These are phyloP conservation scores for Oehlia diaphana DNA, from an alignment of 192 early-diverging fungal genomes.

Conservation along the genomic window DNA sequence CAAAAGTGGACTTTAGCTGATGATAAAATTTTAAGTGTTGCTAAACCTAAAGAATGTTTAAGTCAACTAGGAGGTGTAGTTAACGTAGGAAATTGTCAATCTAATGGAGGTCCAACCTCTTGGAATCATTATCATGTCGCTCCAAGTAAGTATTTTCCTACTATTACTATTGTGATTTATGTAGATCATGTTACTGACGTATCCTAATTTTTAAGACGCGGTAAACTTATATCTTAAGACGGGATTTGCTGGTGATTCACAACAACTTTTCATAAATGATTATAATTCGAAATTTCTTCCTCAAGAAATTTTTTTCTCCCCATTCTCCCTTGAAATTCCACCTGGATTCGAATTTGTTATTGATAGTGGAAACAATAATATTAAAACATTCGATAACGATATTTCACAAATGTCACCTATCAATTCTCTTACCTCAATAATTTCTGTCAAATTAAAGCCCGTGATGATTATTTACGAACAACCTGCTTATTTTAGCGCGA, in stretches of 20 bases:
- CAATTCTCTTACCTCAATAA: background rate
- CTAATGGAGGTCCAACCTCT: background rate
- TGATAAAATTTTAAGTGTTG: background rate
- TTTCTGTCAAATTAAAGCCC: conserved; percentile 15
- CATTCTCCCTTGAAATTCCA: conserved; percentile 29
- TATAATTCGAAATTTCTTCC: conserved; percentile 22
- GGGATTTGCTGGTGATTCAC: background rate
- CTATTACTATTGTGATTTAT: background rate
- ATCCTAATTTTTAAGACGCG: conserved; percentile 1
- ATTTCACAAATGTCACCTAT: conserved; percentile 10
- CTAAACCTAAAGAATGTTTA: conserved; percentile 2
- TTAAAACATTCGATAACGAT: background rate
- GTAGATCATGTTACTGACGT: background rate
- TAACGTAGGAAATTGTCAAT: conserved; percentile 6
- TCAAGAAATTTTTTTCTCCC: background rate
- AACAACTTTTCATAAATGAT: background rate
- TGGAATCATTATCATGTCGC: conserved; percentile 23
- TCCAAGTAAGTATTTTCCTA: conserved; percentile 9
- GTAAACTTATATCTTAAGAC: conserved; percentile 11
- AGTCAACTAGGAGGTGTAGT: background rate
- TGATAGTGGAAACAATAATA: background rate
- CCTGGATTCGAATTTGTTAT: conserved; percentile 27
- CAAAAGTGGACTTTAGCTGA: conserved; percentile 21
- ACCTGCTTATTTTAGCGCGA: conserved; percentile 23
- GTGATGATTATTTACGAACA: conserved; percentile 23